A percentile compares a stretch with the other conserved stretches of the same genome.
Conservation (phyloP, 1,139 yeast genomes). For the Debaryomyces coudertii region DNA sequence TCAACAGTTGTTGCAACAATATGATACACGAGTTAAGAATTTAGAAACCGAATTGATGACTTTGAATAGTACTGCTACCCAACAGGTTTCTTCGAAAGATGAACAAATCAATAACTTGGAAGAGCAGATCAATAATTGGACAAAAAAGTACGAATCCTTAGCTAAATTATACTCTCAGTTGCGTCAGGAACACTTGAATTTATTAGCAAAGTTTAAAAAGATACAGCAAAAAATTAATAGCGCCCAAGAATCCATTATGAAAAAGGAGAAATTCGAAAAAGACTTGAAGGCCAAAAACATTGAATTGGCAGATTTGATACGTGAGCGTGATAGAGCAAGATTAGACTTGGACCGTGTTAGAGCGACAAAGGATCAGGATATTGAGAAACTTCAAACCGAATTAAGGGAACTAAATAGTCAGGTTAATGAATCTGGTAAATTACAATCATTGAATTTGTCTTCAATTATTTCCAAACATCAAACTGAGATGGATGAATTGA, state of each 20-base stretch:
- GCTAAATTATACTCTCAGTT: slow-evolving; percentile 90
- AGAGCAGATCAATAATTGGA: slow-evolving; percentile 81
- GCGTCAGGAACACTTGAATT: slow-evolving; percentile 86
- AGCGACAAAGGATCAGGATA: slow-evolving; percentile 67
- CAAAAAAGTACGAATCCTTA: slow-evolving; percentile 82
- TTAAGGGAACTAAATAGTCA: slow-evolving; percentile 64
- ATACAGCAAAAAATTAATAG: slow-evolving; percentile 88
- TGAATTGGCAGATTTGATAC: slow-evolving; percentile 84
- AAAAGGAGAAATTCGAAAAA: slow-evolving; percentile 80
- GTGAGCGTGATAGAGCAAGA: slow-evolving; percentile 89
- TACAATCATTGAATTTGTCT: slow-evolving; percentile 68
- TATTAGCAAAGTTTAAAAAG: slow-evolving; percentile 78
- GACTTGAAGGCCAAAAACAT: slow-evolving; percentile 84
- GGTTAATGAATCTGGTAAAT: slow-evolving; percentile 64
- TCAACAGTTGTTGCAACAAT: slow-evolving; percentile 81
- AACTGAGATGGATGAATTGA: slow-evolving; percentile 50
- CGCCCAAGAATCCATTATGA: slow-evolving; percentile 89
- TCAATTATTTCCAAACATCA: slow-evolving; percentile 66
- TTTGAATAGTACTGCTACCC: slow-evolving; percentile 66
- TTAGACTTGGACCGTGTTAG: slow-evolving; percentile 75
- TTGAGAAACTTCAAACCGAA: slow-evolving; percentile 68
- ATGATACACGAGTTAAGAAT: slow-evolving; percentile 82
- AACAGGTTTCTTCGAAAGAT: slow-evolving; percentile 77
- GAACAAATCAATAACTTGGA: slow-evolving; percentile 70
- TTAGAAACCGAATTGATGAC: slow-evolving; percentile 74